Base-by-base conservation (phyloP, 1,284 basidiomycete genomes). In the Sparassis latifolia region DNA sequence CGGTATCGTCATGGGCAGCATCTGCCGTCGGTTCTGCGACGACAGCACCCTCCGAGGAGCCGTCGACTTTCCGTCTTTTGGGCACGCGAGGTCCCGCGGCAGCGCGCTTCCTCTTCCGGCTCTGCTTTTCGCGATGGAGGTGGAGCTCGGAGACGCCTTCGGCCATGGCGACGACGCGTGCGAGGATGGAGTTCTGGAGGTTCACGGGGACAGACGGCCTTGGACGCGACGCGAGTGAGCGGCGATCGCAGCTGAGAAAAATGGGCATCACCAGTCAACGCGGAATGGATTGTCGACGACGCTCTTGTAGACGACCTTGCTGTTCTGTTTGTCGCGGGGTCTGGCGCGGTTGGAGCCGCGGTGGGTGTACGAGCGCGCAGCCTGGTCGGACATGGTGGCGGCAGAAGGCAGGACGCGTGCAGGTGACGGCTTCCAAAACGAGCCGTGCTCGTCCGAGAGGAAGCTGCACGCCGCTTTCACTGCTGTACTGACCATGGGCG, bases 251-350 rank as follows among this genome's bases (percentile, higher is more conserved):
- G 33, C 28, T 28, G 42, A 43, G 41, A 41, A 28, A 49, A 52
- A 41, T 29, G 42, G 46, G 40, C 56, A 63, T 48, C 62, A 88
- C 87, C 88, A 91, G 63, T 69, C 64, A n/a, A 89, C 71, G 28
- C 77, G 74, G 58, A 86, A 84, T 1, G 88, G 87, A 55, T 79
- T 89, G 48, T 83, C 81, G 20, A 90, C 68, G 2, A 85, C 82
- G 52, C 76, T 76, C 56, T 80, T 89, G 68, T 80, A 87, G 0
- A 82, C 79, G 1, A 71, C 66, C 59, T 81, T 89, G 32, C 72
- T 67, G 42, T 78, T 71, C 50, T 58, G 27, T 10, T 55, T 57
- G 30, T 73, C 68, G 43, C 70, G 70, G n/a, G 67, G 62, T 57
- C 72, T 80, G 30, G 76, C 76, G 35, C 86, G 77, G 58, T 84